Percentiles rank a stretch among this genome's conserved stretches.
Conservation (phyloP, 345 rosid genomes). For the Eucalyptus curtisii region DNA sequence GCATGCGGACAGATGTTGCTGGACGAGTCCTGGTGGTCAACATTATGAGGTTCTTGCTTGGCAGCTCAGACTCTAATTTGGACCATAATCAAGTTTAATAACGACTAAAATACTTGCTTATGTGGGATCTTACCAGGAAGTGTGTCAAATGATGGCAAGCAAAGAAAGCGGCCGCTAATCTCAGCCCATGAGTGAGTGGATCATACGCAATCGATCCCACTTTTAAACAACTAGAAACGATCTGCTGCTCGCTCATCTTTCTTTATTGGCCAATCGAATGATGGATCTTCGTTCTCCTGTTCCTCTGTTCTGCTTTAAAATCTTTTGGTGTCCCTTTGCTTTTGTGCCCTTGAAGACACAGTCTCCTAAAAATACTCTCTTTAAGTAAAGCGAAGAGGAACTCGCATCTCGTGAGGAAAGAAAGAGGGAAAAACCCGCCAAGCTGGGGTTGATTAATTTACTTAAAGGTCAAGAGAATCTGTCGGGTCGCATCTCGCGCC, state of each 20-base stretch:
- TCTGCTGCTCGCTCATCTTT: neutral
- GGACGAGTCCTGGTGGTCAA: neutral
- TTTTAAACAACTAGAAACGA: neutral
- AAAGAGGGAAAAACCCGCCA: neutral
- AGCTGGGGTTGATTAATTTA: neutral
- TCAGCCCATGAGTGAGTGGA: neutral
- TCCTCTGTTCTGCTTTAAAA: neutral
- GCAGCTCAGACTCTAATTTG: neutral
- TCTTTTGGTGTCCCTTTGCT: conserved; percentile 3
- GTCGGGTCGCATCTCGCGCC: neutral
- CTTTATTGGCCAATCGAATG: neutral
- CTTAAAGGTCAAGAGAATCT: neutral
- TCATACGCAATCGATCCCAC: neutral
- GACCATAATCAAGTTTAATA: neutral
- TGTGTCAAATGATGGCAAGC: conserved; percentile 2
- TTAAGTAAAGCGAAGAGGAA: conserved; percentile 9
- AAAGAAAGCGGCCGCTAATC: neutral
- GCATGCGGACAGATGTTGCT: neutral
- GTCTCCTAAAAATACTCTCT: conserved; percentile 44
- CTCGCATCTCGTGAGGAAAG: neutral
- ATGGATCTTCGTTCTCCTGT: neutral
- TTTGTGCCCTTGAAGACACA: conserved; percentile 19
- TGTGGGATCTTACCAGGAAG: conserved; percentile 2
- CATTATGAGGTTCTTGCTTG: neutral
- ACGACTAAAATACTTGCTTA: neutral